Base-by-base conservation (phyloP, 768 basidiomycete genomes). In the Termitomyces sp. region DNA sequence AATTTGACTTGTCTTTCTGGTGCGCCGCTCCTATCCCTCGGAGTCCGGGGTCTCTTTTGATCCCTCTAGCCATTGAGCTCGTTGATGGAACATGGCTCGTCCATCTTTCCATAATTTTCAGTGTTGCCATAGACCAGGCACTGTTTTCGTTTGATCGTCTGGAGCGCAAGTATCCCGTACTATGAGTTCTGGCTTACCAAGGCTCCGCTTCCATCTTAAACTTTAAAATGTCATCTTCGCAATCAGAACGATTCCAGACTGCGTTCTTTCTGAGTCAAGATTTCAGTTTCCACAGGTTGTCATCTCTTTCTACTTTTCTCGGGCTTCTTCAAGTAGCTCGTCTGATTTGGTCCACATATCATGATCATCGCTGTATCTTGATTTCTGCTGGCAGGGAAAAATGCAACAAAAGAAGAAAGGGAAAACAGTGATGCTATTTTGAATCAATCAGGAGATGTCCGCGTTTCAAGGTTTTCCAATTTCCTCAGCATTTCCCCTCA, bases 181-280 rank as follows among this genome's bases (percentile, higher is more conserved):
- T 49, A 22, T 34, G 32, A n/a, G 14, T 46, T 32, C 34, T 22
- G 2, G 13, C 39, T 26, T 40, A 34, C 13, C 20, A 32, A 53
- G 26, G 30, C 24, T 57, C 34, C 26, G 18, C 43, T 49, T 26
- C 0, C n/a, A 50, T 22, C 1, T 16, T 22, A 36, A 33, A 36
- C 2, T 22, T 2, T 16, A 8, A 40, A 40, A 37, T 4, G 20
- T 27, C 34, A 58, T 57, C 51, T 44, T 58, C 51, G 57, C 45
- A 58, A 58, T 53, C 52, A 58, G 22, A 46, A 33, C 53, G n/a
- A 45, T 30, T 36, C 27, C 13, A 51, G 40, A n/a, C 33, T 5
- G 20, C 40, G 5, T 12, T 37, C 24, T 53, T 46, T 53, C 44
- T n/a, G n/a, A n/a, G n/a, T n/a, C n/a, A n/a, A n/a, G 10, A 26